Evolutionary conservation across 495 filamentous ascomycete genomes (phyloP).

Genomic region (Monascus purpureus): DNA sequence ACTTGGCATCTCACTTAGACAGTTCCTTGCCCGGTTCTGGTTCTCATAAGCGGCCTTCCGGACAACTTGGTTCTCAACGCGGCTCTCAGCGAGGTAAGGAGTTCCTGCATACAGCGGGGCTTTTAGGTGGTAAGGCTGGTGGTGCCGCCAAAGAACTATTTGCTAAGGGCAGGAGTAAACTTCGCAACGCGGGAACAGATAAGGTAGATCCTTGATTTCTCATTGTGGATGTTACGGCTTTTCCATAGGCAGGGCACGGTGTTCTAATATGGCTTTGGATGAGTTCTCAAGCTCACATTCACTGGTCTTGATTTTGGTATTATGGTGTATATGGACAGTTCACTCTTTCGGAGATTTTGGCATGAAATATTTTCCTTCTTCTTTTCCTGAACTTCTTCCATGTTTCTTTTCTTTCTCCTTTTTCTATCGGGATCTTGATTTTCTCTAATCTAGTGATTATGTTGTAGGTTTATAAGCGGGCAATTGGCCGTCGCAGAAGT

Average conservation of each 20-base stretch:
- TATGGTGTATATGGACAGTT: conserved; percentile 24
- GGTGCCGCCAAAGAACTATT: conserved; percentile 78
- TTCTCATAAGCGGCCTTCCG: conserved; percentile 22
- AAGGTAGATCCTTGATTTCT: conserved; percentile 65
- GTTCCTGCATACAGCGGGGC: conserved; percentile 63
- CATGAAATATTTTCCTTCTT: conserved; percentile 19
- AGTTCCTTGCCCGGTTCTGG: conserved; percentile 19
- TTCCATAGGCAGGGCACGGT: conserved; percentile 3
- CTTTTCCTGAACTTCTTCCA: conserved; percentile 8
- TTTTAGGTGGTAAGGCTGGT: conserved; percentile 52
- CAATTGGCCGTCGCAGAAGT: conserved; percentile 10
- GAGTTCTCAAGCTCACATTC: too few species aligned
- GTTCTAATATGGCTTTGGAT: too few species aligned
- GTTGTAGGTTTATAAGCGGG: conserved; percentile 28
- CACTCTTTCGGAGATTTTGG: conserved; percentile 24
- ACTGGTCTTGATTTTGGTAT: too few species aligned
- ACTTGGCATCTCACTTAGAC: conserved; percentile 30
- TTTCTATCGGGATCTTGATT: conserved; percentile 11
- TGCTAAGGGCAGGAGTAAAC: conserved; percentile 72
- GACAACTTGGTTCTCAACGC: conserved; percentile 23
- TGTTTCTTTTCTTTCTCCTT: conserved; percentile 6
- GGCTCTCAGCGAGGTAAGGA: conserved; percentile 72
- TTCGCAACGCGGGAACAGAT: conserved; percentile 49
- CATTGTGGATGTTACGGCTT: conserved; percentile 16
- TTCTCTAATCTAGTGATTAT: conserved; percentile 26